Evolutionary conservation across 1,284 basidiomycete species (phyloP), one percentile per base, ranked within the genome.

Genomic region (Sanghuangporus baumii): DNA sequence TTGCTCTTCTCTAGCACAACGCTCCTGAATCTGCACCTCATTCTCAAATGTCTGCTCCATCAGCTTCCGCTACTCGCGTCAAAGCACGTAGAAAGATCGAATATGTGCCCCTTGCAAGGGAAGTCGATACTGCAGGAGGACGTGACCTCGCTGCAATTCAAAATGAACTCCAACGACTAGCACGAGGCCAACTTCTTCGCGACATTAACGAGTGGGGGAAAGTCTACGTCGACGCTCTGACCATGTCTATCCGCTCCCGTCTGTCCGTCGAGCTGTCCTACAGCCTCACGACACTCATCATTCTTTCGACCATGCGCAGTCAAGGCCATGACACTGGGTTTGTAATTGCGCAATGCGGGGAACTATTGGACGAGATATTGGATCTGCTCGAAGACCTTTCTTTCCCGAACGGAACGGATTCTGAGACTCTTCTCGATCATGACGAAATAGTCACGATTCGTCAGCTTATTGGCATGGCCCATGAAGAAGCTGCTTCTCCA

Each of bases 171-270:
- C 73, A 77, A 16, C 80, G 78, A 8, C 69, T 78, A 26, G 71
- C 79, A n/a, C 57, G 62, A 14, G 62, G 62, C 20, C 63, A 57
- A n/a, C 59, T 23, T 2, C 41, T 64, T n/a, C 85, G 86, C 67
- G 88, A 86, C 60, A 82, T 89, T 71, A 87, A 84, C 71, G 94
- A 90, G 67, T 93, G 88, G 83, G 93, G 93, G 18, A 81, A 81
- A 9, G 87, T 99, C 59, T 95, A 98, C 69, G 87, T 98, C 59
- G 93, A 96, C 71, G 87, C 86, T 7, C 79, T 99, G 58, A 89
- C 88, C 43, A 89, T 99, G 88, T 93, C 93, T 37, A 75, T 99
- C 57, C 88, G 94, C 43, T 96, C 93, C 40, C 81, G 96, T 43
- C 76, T 98, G 47, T 84, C 88, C 2, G 81, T 83, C 50, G 96